Evolutionary conservation across 2,329 filamentous ascomycete species (phyloP).

Genomic region (Trichoderma guizhouense): DNA sequence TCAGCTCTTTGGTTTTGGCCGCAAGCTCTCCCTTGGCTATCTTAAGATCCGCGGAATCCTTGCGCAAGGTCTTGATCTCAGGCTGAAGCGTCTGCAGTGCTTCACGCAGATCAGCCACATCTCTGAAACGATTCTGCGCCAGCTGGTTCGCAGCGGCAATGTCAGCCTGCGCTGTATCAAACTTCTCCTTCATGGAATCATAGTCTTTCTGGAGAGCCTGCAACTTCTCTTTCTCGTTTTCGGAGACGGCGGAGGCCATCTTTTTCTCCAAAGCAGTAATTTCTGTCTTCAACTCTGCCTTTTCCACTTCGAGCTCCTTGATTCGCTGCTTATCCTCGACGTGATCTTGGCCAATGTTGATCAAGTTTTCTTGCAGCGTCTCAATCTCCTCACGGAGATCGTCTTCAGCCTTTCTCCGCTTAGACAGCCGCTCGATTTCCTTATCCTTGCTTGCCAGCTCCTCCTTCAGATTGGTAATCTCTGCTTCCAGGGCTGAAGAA

Average conservation of each 20-base stretch:
- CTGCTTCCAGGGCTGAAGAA: constrained; percentile 43
- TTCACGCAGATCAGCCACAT: constrained; percentile 75
- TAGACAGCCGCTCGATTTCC: constrained; percentile 67
- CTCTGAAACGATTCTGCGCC: constrained; percentile 82
- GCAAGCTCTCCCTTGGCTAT: constrained; percentile 70
- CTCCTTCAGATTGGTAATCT: constrained; percentile 49
- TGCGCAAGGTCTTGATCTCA: constrained; percentile 74
- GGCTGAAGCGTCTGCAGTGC: constrained; percentile 81
- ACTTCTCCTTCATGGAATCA: constrained; percentile 66
- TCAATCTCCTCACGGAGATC: constrained; percentile 83
- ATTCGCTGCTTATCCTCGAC: constrained; percentile 77
- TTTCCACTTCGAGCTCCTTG: constrained; percentile 69
- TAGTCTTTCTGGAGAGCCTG: constrained; percentile 51
- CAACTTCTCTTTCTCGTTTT: constrained; percentile 60
- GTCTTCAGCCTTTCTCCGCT: constrained; percentile 71
- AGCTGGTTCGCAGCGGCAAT: constrained; percentile 82
- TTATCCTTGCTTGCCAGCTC: constrained; percentile 63
- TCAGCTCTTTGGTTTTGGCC: constrained; percentile 57
- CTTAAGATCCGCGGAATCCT: constrained; percentile 74
- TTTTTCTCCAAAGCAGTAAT: constrained; percentile 70
- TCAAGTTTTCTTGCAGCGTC: constrained; percentile 72
- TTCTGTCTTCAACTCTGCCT: constrained; percentile 56
- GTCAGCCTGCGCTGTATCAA: constrained; percentile 71
- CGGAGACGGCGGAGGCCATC: constrained; percentile 44
- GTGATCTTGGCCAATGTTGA: constrained; percentile 76